phyloP scores from a whole-genome alignment of 2,329 filamentous ascomycete genomes.

The Hymenoscyphus occultus region DNA sequence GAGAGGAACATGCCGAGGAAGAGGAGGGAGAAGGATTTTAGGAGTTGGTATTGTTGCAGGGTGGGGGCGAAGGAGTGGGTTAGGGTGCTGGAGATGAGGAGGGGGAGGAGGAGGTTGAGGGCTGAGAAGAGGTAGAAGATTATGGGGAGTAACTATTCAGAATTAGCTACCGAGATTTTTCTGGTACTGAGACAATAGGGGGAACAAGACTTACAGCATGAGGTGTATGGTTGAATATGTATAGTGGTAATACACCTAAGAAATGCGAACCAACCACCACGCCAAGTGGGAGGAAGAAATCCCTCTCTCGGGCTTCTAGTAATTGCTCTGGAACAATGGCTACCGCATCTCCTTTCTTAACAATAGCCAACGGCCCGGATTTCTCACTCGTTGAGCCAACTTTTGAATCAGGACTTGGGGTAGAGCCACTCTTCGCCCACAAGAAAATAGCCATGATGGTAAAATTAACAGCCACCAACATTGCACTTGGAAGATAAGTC shows the following conservation, averaged over 20 bases:
- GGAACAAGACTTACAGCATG: constrained; percentile 49
- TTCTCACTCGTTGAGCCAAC: constrained; percentile 33
- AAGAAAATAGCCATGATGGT: constrained; percentile 91
- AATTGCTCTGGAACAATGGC: constrained; percentile 27
- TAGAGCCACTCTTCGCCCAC: constrained; percentile 82
- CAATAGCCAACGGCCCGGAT: constrained; percentile 30
- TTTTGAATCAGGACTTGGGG: constrained; percentile 14
- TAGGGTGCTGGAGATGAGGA: constrained; percentile 54
- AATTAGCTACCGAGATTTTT: constrained; percentile 4
- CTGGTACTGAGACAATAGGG: not conserved
- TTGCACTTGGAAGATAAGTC: constrained; percentile 95
- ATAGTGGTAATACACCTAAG: constrained; percentile 75
- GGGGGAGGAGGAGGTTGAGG: constrained; percentile 55
- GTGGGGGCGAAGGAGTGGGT: constrained; percentile 52
- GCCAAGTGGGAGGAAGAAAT: constrained; percentile 69
- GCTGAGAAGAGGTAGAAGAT: constrained; percentile 58
- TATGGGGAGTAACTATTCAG: constrained; percentile 52
- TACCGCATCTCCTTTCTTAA: constrained; percentile 24
- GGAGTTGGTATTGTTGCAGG: constrained; percentile 69
- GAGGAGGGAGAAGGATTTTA: constrained; percentile 90
- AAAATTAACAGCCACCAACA: constrained; percentile 92
- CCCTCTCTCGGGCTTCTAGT: constrained; percentile 40
- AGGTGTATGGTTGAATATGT: constrained; percentile 76
- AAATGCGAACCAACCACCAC: constrained; percentile 73
- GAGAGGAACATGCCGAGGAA: constrained; percentile 89